Conservation (phyloP, 495 filamentous ascomycete genomes). For the Tuber microsphaerosporum region DNA sequence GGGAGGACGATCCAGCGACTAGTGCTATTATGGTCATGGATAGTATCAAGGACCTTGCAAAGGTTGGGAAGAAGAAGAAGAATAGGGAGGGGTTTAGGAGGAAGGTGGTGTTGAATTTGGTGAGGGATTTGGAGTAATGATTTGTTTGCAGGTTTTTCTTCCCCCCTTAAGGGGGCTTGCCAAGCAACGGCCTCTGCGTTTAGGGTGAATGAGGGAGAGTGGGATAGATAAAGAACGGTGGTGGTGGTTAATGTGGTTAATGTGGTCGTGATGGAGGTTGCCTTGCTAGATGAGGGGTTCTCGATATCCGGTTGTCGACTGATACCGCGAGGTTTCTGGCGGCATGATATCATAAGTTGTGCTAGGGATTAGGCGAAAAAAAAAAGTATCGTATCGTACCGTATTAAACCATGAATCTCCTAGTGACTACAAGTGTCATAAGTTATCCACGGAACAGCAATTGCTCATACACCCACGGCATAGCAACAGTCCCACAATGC, state of each 20-base stretch:
- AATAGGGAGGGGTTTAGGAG: conserved; percentile 41
- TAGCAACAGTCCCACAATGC: not conserved
- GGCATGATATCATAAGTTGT: not conserved
- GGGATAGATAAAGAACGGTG: not conserved
- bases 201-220: not conserved
- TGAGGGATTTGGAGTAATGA: conserved; percentile 22
- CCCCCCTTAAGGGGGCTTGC: not conserved
- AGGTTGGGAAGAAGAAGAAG: conserved; percentile 57
- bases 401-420: not conserved
- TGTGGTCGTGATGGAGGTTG: not conserved
- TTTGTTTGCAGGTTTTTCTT: not conserved
- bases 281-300: not conserved
- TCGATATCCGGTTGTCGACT: not conserved
- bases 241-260: not conserved
- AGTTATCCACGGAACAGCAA: not conserved
- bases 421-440: not conserved
- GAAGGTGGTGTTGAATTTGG: conserved; percentile 29
- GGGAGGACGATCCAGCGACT: conserved; percentile 30
- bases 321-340: not conserved
- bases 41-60: conserved; percentile 47
- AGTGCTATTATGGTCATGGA: conserved; percentile 41
- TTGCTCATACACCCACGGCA: not conserved
- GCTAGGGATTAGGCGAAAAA: not conserved
- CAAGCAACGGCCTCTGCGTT: not conserved
- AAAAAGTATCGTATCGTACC: not conserved